Evolutionary conservation across 768 basidiomycete species (phyloP), one percentile per base, ranked within the genome.

Genomic region (Leccinum arenicola): DNA sequence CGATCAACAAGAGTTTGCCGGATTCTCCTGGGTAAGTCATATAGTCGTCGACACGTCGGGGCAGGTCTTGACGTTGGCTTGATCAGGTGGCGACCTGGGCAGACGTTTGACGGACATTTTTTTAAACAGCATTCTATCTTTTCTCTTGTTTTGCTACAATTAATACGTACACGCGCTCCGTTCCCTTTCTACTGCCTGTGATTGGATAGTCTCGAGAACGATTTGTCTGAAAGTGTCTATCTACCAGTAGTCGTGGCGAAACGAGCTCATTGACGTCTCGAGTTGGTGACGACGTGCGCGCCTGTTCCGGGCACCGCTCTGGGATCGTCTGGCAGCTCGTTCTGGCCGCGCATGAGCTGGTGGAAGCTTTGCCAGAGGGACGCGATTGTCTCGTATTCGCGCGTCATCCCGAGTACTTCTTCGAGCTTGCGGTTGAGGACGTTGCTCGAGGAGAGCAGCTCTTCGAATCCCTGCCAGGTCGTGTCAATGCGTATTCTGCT

Each of bases 1-100:
- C 52, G 94, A 98, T 69, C 97, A 99, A 75, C 83, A 87, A 55
- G 96, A 98, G 74, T 99, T 99, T 78, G 88, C 92, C 65, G 95
- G 95, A 17, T 98, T 98, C 81, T 96, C 94, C 61, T 98, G 95
- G 93, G 92, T 91, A 57, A 58, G 72, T 59, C 14, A 14, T 8
- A 15, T 25, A 5, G 10, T 25, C 8, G n/a, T 45, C 36, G 19
- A 29, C 4, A 50, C 25, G 0, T 10, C 10, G 1, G 0, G 10
- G 19, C 54, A 19, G 8, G 35, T 19, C 51, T 56, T 54, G 51
- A 38, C 12, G 6, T 6, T 6, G 19, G 0, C 23, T 15, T 14
- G 19, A 38, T 36, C 55, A 70, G 69, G 68, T 73, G 54, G 85
- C 85, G 33, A 66, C 69, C 61, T 87, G 85, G 85, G 85, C 85